Evolutionary conservation across 805 yeast genomes (phyloP).

Genomic region (Starmerella powellii): DNA sequence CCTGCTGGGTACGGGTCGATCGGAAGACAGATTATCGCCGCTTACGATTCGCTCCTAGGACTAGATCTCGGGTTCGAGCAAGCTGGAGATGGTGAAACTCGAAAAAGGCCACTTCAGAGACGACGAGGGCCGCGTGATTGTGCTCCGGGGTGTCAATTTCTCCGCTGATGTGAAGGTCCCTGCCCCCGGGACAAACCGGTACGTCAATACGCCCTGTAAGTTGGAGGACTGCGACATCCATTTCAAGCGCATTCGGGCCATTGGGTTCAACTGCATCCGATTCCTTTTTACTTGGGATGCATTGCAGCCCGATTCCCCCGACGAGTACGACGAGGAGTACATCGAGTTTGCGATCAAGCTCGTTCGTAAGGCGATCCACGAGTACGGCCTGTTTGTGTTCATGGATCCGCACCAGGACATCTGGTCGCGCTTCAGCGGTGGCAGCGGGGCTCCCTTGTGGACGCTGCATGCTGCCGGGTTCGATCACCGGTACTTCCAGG

Average conservation of each 20-base stretch:
- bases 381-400: constrained; percentile 62
- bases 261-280: constrained; percentile 73
- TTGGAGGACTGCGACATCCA: constrained; percentile 60
- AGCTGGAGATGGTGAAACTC: constrained; percentile 9
- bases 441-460: constrained; percentile 92
- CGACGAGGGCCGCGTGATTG: constrained; percentile 42
- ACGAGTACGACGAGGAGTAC: constrained; percentile 61
- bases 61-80: no score
- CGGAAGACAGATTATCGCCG: no score
- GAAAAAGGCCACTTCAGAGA: constrained; percentile 46
- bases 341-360: constrained; percentile 58
- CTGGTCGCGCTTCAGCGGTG: constrained; percentile 86
- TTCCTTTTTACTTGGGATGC: constrained; percentile 88
- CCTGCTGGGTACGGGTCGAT: no score
- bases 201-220: constrained; percentile 70
- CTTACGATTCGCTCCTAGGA: no score
- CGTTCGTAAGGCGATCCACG: constrained; percentile 40
- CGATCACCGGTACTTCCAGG: constrained; percentile 50
- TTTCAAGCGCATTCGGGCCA: constrained; percentile 51
- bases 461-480: constrained; percentile 83
- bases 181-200: constrained; percentile 38
- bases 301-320: constrained; percentile 78
- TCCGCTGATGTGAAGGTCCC: constrained; percentile 70
- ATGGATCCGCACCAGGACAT: constrained; percentile 89
- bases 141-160: constrained; percentile 66